Percentiles rank a stretch among this genome's conserved stretches.
Evolutionary conservation across 192 early-diverging fungal genomes (phyloP).

Genomic region (Phlyctochytrium bullatum): DNA sequence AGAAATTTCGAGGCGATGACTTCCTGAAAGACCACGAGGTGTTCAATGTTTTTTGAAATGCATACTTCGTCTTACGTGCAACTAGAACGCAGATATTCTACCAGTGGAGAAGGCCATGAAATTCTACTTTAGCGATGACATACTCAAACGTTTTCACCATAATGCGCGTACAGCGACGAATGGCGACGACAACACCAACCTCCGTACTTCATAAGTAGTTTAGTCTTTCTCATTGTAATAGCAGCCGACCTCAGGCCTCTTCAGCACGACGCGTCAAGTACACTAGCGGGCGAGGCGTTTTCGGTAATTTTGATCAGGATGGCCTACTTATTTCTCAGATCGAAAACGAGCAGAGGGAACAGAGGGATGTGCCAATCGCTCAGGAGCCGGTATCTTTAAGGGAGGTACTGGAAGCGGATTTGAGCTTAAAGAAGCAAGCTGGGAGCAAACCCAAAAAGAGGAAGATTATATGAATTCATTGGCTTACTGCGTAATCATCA

Average conservation of each 20-base stretch:
- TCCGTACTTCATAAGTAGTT: neutral
- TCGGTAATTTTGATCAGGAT: neutral
- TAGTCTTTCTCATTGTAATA: neutral
- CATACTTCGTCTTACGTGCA: neutral
- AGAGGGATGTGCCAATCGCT: neutral
- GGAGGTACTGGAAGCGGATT: neutral
- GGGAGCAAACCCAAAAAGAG: neutral
- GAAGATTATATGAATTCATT: neutral
- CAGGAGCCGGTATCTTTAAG: neutral
- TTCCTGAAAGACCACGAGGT: neutral
- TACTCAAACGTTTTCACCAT: neutral
- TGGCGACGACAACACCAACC: neutral
- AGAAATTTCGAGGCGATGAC: neutral
- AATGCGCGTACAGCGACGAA: neutral
- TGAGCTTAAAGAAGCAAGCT: neutral
- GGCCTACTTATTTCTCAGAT: neutral
- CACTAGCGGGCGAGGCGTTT: neutral
- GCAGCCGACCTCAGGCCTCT: neutral
- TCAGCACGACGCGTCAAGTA: neutral
- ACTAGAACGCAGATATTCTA: neutral
- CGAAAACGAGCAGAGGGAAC: neutral
- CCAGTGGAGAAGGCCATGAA: no score
- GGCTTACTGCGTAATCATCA: no score
- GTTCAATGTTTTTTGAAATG: neutral
- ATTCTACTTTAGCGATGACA: no score